phyloP scores from a whole-genome alignment of 108 stramenopile species.

The Nitzschia palea region DNA sequence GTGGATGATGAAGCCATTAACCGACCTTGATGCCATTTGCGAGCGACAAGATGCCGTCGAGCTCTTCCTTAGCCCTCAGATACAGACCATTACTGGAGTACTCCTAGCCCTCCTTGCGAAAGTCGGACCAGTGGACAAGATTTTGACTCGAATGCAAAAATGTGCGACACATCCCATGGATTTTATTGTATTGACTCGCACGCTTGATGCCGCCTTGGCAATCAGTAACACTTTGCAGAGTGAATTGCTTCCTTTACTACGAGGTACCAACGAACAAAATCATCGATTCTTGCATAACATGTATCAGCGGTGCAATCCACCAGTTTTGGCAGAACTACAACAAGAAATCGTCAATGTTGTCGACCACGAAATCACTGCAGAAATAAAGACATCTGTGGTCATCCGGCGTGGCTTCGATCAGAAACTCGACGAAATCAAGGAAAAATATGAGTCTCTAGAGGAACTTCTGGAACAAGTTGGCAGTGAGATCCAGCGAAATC shows the following conservation, averaged over 20 bases:
- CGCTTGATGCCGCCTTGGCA: slow-evolving; percentile 62
- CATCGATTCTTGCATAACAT: slow-evolving; percentile 49
- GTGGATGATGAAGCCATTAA: slow-evolving; percentile 89
- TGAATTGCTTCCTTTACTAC: slow-evolving; percentile 39
- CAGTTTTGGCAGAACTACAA: slow-evolving; percentile 45
- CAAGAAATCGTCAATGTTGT: slow-evolving; percentile 63
- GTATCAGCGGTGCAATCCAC: slow-evolving; percentile 45
- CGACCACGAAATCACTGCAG: slow-evolving; percentile 68
- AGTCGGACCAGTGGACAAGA: slow-evolving; percentile 74
- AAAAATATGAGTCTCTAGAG: slow-evolving; percentile 69
- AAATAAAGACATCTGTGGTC: slow-evolving; percentile 54
- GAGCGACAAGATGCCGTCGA: slow-evolving; percentile 85
- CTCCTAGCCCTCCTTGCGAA: slow-evolving; percentile 56
- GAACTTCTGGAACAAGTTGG: slow-evolving; percentile 50
- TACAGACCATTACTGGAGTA: slow-evolving; percentile 42
- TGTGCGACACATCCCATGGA: slow-evolving; percentile 68
- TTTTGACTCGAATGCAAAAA: slow-evolving; percentile 85
- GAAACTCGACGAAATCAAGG: slow-evolving; percentile 80
- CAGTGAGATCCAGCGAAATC: slow-evolving; percentile 49
- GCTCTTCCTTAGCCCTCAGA: slow-evolving; percentile 64
- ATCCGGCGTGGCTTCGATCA: slow-evolving; percentile 80
- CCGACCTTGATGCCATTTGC: slow-evolving; percentile 48
- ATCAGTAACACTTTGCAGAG: slow-evolving; percentile 53
- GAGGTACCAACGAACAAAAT: background rate
- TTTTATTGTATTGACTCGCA: slow-evolving; percentile 54